These are phyloP conservation scores for Puccinia hordei DNA, from an alignment of 1,284 basidiomycete species.

Conservation along the genomic window DNA sequence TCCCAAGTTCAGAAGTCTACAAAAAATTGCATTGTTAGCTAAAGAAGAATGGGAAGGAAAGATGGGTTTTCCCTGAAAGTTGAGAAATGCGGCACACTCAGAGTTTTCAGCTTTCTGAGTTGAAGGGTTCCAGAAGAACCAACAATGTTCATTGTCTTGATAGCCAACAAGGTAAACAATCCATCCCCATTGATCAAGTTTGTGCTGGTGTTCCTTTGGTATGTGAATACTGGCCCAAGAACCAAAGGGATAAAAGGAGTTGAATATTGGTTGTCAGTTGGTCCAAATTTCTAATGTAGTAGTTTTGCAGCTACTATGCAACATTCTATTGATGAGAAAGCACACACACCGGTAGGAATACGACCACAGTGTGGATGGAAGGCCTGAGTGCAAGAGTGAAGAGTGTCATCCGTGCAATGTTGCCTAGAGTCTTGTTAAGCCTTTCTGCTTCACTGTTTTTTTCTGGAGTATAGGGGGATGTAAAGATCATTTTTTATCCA, in stretches of 20 bases:
- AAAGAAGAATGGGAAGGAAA: neutral
- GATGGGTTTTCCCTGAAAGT: neutral
- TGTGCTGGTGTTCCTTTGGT: neutral
- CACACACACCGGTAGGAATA: neutral
- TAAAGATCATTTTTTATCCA: neutral
- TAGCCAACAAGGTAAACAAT: neutral
- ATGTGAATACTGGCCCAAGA: conserved; percentile 1
- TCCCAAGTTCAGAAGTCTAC: neutral
- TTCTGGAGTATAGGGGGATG: conserved; percentile 21
- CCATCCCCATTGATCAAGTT: conserved; percentile 8
- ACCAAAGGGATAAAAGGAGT: conserved; percentile 13
- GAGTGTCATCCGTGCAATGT: conserved; percentile 7
- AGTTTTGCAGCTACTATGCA: neutral
- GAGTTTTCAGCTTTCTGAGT: neutral
- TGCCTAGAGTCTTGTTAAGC: conserved; percentile 15
- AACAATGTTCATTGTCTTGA: conserved; percentile 10
- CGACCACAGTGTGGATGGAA: conserved; percentile 10
- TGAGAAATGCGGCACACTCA: conserved; percentile 3
- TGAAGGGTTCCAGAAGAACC: conserved; percentile 8
- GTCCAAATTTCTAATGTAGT: neutral
- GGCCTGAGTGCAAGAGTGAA: neutral
- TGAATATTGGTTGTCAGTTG: neutral
- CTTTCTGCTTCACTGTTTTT: conserved; percentile 19
- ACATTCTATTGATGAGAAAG: neutral
- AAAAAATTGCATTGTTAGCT: neutral